Conservation (phyloP, 352 stramenopile genomes). For the Phytophthora melonis region DNA sequence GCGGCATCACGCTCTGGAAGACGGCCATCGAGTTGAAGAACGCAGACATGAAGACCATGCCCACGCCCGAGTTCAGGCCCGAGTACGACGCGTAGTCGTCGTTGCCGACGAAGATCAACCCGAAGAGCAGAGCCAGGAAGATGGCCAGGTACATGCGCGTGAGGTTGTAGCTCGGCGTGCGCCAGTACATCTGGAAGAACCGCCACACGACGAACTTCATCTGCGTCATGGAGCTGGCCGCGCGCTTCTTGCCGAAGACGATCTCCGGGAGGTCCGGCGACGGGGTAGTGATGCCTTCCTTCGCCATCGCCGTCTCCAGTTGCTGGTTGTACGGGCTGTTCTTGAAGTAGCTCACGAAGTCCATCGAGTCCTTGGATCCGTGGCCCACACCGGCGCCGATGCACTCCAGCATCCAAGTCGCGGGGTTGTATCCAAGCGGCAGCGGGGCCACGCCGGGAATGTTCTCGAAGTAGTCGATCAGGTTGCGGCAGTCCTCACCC, state of each 20-base stretch:
- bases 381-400: conserved; percentile 26
- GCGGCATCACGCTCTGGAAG: conserved; percentile 70
- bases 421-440: conserved; percentile 51
- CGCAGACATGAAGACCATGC: conserved; percentile 62
- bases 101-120: conserved; percentile 59
- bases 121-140: conserved; percentile 81
- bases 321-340: conserved; percentile 29
- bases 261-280: conserved; percentile 36
- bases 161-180: conserved; percentile 78
- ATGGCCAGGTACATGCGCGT: conserved; percentile 58
- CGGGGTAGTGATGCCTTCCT: conserved; percentile 36
- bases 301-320: conserved; percentile 22
- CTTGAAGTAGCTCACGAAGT: conserved; percentile 43
- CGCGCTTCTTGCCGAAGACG: conserved; percentile 40
- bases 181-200: conserved; percentile 53
- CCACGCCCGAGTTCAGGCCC: conserved; percentile 52
- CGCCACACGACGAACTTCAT: conserved; percentile 41
- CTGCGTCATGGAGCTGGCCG: conserved; percentile 29
- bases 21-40: conserved; percentile 75
- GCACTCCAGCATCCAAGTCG: conserved; percentile 86
- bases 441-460: conserved; percentile 47
- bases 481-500: conserved; percentile 31
- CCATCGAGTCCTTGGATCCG: background rate
- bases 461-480: conserved; percentile 29
- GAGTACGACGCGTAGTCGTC: conserved; percentile 45